These are phyloP conservation scores for Trametes punicea DNA, from an alignment of 768 basidiomycete species.

Conservation along the genomic window DNA sequence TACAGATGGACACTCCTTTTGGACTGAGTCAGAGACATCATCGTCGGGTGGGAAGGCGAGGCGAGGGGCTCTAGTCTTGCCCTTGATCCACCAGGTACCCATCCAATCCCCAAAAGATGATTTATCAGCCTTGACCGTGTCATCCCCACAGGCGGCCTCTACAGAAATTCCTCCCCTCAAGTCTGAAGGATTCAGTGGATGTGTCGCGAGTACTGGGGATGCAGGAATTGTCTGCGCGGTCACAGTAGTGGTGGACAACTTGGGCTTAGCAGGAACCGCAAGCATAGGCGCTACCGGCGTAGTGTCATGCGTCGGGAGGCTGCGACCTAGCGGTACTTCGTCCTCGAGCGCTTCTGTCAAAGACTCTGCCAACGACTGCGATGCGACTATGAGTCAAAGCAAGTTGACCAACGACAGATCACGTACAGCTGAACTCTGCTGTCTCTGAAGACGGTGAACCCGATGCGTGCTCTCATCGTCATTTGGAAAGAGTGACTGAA, in stretches of 20 bases:
- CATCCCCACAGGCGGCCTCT: neutral
- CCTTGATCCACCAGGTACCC: conserved; percentile 69
- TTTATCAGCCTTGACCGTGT: conserved; percentile 30
- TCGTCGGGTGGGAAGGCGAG: neutral
- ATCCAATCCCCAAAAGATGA: conserved; percentile 66
- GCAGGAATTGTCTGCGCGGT: conserved; percentile 1
- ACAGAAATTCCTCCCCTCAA: neutral
- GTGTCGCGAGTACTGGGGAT: conserved; percentile 1
- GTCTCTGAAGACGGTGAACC: conserved; percentile 40
- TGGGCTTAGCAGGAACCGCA: neutral
- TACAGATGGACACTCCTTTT: conserved; percentile 5
- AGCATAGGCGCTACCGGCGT: conserved; percentile 13
- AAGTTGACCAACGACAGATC: neutral
- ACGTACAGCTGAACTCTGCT: conserved; percentile 59
- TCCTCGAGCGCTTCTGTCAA: conserved; percentile 49
- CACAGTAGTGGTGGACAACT: conserved; percentile 5
- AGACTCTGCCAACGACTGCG: conserved; percentile 44
- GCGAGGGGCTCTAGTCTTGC: conserved; percentile 28
- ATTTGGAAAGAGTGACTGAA: conserved; percentile 60
- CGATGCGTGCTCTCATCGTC: conserved; percentile 43
- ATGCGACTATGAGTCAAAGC: neutral
- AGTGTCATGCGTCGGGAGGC: conserved; percentile 26
- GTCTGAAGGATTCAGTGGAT: neutral
- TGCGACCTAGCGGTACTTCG: conserved; percentile 38
- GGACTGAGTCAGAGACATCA: conserved; percentile 1